Evolutionary conservation across 2,329 filamentous ascomycete species (phyloP), one percentile per base, ranked within the genome.

Genomic region (Lanzia echinophila): DNA sequence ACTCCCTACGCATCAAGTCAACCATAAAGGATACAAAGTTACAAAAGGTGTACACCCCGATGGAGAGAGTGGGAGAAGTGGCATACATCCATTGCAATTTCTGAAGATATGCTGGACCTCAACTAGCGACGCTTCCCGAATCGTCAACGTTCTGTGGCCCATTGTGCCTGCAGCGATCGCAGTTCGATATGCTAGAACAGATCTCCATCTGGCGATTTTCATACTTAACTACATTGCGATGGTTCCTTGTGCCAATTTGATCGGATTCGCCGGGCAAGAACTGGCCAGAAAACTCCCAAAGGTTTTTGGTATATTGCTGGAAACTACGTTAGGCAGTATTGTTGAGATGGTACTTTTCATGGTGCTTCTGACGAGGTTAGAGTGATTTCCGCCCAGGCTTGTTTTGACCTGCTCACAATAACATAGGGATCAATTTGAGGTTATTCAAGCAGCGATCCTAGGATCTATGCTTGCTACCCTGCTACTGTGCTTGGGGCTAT

Each of bases 321-420:
- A 84, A 64, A 82, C 79, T 1, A 82, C 79, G 62, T 69, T 90
- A 49, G 87, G 86, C 2, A 88, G 87, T 0, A 71, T 90, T 10
- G 88, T 94, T 50, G 89, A 95, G 67, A 85, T 95, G 54, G 80
- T 95, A 45, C 73, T 95, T 31, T 94, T 95, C 70, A 86, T 92
- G 74, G 79, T 91, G 2, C 72, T 95, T 43, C 75, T 94, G 4
- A 68, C 68, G 11, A 69, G 73, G 2, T 54, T 47, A 41, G 50
- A 22, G 24, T 4, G 24, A 28, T 28, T 28, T 28, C 8, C 8
- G 24, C 24, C 24, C 8, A 4, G 24, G 4, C 24, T 28, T 28
- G 24, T 28, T 4, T 28, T 8, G 24, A 28, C 24, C 24, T 28
- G 24, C 24, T 28, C 24, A 28, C 24, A 28, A 28, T 28, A 28